Evolutionary conservation across 768 basidiomycete species (phyloP).

Genomic region (Rhodotorula graminis): DNA sequence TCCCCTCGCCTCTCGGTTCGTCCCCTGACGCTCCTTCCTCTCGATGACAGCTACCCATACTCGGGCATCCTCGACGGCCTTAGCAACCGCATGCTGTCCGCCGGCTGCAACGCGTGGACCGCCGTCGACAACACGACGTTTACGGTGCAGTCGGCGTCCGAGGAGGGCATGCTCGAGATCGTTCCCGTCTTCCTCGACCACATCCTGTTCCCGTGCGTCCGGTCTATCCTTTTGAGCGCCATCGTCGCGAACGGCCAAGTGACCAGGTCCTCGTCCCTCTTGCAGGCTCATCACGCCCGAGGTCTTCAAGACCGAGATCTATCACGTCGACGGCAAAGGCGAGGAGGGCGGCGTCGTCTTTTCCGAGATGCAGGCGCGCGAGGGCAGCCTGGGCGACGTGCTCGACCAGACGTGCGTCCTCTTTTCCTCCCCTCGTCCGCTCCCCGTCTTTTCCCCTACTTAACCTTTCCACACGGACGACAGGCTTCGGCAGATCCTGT

Average conservation of each 20-base stretch:
- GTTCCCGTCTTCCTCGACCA: constrained; percentile 83
- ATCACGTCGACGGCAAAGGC: constrained; percentile 84
- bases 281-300: constrained; percentile 61
- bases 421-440: too few species aligned
- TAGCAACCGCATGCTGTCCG: constrained; percentile 89
- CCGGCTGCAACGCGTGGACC: constrained; percentile 81
- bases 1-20: not conserved
- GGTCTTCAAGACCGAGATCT: constrained; percentile 58
- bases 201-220: constrained; percentile 77
- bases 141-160: constrained; percentile 80
- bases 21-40: too few species aligned
- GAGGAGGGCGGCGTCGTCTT: constrained; percentile 66
- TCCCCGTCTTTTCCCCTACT: too few species aligned
- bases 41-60: constrained; percentile 48
- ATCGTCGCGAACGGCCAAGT: too few species aligned
- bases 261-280: too few species aligned
- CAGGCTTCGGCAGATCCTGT: constrained; percentile 54
- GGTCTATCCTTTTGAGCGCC: too few species aligned
- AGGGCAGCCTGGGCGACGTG: constrained; percentile 83
- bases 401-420: constrained; percentile 70
- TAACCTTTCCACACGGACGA: too few species aligned
- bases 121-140: constrained; percentile 58
- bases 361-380: constrained; percentile 76
- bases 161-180: constrained; percentile 61
- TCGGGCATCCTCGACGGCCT: constrained; percentile 91